Conservation (phyloP, 139 green algal species). For the Chlamydomonas sp. region DNA sequence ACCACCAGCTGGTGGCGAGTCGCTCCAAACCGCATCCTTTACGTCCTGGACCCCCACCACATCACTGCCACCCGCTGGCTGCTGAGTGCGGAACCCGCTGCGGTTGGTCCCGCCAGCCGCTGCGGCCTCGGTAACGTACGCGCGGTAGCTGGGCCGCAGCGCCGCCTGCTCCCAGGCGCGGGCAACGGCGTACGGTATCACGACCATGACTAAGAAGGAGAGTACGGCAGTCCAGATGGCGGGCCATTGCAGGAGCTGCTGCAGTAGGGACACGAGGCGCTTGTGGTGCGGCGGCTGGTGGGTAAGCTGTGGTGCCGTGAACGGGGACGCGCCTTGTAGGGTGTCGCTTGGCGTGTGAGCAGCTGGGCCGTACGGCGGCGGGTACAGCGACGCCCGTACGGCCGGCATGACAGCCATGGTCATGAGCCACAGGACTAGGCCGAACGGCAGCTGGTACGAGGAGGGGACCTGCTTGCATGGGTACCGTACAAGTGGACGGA, state of each 20-base stretch:
- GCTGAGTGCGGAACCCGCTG: no score
- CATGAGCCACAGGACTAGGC: background rate
- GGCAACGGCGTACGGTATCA: background rate
- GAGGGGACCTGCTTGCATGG: background rate
- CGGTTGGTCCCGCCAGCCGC: no score
- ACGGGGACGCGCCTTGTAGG: background rate
- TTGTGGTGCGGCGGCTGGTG: background rate
- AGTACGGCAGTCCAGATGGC: no score
- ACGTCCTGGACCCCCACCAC: no score
- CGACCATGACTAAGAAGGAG: background rate
- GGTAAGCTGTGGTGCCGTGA: background rate
- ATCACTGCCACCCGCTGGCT: no score
- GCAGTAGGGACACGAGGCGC: background rate
- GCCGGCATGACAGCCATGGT: background rate
- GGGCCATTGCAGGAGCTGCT: no score
- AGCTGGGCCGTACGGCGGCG: no score
- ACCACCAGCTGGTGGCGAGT: no score
- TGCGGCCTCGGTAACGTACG: background rate
- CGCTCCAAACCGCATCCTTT: no score
- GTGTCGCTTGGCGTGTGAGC: no score
- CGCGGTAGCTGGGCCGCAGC: background rate
- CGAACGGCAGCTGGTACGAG: background rate
- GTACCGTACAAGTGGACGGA: no score
- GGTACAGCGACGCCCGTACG: no score
- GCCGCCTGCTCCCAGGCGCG: background rate